Evolutionary conservation across 2,329 filamentous ascomycete species (phyloP).

Genomic region (Microsporum canis): DNA sequence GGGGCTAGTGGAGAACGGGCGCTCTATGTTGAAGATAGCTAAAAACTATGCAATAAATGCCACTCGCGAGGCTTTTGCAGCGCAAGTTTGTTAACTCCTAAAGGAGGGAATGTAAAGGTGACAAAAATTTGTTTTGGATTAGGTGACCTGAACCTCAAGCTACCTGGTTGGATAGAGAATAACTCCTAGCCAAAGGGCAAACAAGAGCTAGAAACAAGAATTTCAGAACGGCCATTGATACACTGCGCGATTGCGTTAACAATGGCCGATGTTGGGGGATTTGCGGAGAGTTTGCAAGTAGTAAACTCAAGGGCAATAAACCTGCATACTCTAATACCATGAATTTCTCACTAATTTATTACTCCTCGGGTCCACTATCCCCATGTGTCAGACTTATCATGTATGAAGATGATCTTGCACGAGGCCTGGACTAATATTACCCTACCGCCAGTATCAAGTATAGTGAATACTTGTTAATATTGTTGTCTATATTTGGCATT

Average conservation of each 20-base stretch:
- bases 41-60: conserved; percentile 16
- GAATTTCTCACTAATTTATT: too few species aligned
- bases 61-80: conserved; percentile 16
- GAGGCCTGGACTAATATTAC: too few species aligned
- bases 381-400: too few species aligned
- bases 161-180: conserved; percentile 15
- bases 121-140: conserved; percentile 22
- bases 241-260: conserved; percentile 20
- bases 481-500: too few species aligned
- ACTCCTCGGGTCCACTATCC: too few species aligned
- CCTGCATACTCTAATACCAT: not conserved
- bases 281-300: conserved; percentile 3
- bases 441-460: too few species aligned
- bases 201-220: conserved; percentile 12
- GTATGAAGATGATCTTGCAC: too few species aligned
- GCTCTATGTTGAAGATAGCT: conserved; percentile 10
- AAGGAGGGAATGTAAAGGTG: conserved; percentile 13
- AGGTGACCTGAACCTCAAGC: conserved; percentile 17
- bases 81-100: conserved; percentile 15
- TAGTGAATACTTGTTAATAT: too few species aligned
- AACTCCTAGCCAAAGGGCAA: conserved; percentile 10
- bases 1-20: conserved; percentile 9
- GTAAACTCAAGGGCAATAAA: not conserved
- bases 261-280: conserved; percentile 17
- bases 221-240: conserved; percentile 10